Evolutionary conservation across 2,329 filamentous ascomycete species (phyloP), one percentile per base, ranked within the genome.

Genomic region (Zymoseptoria crescenta): DNA sequence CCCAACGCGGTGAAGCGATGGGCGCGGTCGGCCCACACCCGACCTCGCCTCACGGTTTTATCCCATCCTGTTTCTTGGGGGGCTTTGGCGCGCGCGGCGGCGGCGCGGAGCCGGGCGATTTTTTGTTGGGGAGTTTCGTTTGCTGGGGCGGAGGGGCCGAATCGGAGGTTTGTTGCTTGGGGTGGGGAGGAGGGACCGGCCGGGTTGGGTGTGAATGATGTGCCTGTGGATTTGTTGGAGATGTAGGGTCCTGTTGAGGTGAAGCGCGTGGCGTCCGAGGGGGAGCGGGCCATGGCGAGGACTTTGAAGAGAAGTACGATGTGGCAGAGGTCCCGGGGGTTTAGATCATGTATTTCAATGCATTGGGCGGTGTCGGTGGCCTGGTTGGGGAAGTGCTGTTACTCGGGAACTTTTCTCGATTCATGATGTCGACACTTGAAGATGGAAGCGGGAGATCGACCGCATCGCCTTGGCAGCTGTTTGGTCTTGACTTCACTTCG

Each of bases 241-340:
- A 87, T 88, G 75, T 91, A 88, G 41, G 85, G 85, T 61, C 81
- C 84, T 19, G 84, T 87, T 27, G 85, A 77, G 16, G 86, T 89
- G 75, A 89, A 94, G 71, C 88, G 86, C 69, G 89, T 94, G 66
- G 89, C 89, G 73, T 92, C 89, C 13, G 83, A 84, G 72, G 88
- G 86, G 76, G 84, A 89, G 72, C 87, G 86, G 61, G 87, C 81
- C 77, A 79, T 79, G 51, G 24, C 73, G 59, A 49, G 27, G 45
- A 8, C 3, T 13, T 9, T 28, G 35, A n/a, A 19, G 45, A 30
- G 24, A 2, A 7, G 19, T 51, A 27, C 16, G 2, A 29, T 45
- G 41, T 61, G 41, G 24, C 27, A 30, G 48, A 21, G 28, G 1
- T 52, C 9, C 49, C 51, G 21, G 56, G 9, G 21, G 7, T 29